Base-by-base conservation (phyloP, 495 filamentous ascomycete species). In the Hyaloscypha hepaticicola region DNA sequence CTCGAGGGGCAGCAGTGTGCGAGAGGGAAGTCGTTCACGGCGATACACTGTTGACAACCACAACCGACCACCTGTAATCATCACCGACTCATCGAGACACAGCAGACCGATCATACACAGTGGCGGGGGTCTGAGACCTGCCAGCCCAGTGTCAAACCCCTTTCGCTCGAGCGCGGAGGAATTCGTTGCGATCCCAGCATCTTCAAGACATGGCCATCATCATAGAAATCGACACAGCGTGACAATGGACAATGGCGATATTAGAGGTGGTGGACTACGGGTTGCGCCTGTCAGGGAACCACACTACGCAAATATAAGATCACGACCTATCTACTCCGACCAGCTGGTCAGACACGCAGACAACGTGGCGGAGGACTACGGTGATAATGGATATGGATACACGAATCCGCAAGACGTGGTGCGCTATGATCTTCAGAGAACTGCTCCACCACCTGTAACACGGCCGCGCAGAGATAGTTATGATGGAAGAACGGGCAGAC, bases 301-400 rank as follows among this genome's bases (percentile, higher is more conserved):
- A 12, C 19, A 27, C 16, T 71, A 70, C 38, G 49, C 21, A 2
- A 31, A 24, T 28, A 61, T 56, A 19, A 52, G 69, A 64, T 22
- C 68, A 41, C 55, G 71, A 52, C 64, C 66, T 28, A 34, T 61
- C 9, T 67, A 69, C 62, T 9, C 68, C 7, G 29, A 24, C 24
- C 29, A 69, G 5, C 34, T 62, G 33, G 58, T 72, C 27, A 69
- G 74, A 56, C 70, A 72, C 64, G 24, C 61, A 48, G 67, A 67
- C 65, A 69, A 69, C 5, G 75, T 74, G 1, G 79, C 83, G 38
- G 76, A 82, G 14, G 85, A 88, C 56, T 87, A 87, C 70, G 83
- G 86, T 58, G 86, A 88, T 45, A 80, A 87, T 48, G 85, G 85
- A 1, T 91, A 87, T 70, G 88, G 89, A 55, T 92, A 91, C 66